phyloP scores from a whole-genome alignment of 2,329 filamentous ascomycete species.

The Aspergillus brasiliensis region DNA sequence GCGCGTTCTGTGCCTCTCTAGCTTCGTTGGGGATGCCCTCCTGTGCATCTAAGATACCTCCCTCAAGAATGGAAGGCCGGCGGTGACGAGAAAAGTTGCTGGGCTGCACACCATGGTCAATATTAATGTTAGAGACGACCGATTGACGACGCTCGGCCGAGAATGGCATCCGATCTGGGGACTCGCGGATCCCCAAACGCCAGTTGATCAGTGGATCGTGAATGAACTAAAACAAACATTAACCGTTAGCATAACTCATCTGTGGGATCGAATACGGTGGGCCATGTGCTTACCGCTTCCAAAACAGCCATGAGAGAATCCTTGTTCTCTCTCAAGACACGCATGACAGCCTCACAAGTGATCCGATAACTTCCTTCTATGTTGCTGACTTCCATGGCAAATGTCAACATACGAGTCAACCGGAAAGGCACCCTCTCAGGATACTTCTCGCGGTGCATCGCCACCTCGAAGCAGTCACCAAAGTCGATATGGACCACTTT shows the following conservation, averaged over 20 bases:
- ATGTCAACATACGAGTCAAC: conserved; percentile 96
- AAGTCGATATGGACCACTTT: conserved; percentile 99
- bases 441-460: conserved; percentile 99
- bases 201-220: conserved; percentile 98
- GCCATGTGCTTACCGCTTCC: conserved; percentile 74
- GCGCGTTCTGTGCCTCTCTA: conserved; percentile 84
- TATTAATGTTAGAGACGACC: conserved; percentile 55
- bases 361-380: conserved; percentile 98
- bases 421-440: conserved; percentile 97
- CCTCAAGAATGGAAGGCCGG: conserved; percentile 70
- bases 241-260: conserved; percentile 22
- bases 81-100: conserved; percentile 68
- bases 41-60: conserved; percentile 47
- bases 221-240: conserved; percentile 72
- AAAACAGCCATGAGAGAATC: conserved; percentile 98
- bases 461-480: conserved; percentile 98
- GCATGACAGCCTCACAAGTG: conserved; percentile 98
- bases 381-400: conserved; percentile 99
- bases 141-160: conserved; percentile 62
- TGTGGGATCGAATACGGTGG: background rate
- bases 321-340: conserved; percentile 93
- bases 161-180: conserved; percentile 62
- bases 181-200: conserved; percentile 72
- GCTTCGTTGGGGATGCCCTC: conserved; percentile 47
- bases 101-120: conserved; percentile 57